These are phyloP conservation scores for Marchantia polymorpha DNA, from an alignment of 225 moss, liverwort and hornwort species.

Conservation along the genomic window DNA sequence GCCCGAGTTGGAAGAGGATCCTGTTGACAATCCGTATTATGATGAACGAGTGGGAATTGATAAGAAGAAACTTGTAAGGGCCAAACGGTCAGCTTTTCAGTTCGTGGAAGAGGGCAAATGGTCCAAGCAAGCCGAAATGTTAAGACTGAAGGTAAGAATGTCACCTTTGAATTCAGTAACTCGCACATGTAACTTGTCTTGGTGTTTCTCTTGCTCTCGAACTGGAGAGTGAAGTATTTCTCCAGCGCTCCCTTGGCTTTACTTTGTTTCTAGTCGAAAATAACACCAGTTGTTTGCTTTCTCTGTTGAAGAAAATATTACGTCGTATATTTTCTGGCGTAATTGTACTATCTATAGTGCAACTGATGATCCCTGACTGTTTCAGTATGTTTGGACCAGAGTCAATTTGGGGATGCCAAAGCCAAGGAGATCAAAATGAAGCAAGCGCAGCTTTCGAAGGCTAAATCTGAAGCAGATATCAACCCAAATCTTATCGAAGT, in stretches of 20 bases:
- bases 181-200: not conserved
- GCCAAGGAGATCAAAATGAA: slow-evolving; percentile 96
- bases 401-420: slow-evolving; percentile 97
- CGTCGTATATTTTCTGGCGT: not conserved
- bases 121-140: slow-evolving; percentile 96
- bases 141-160: slow-evolving; percentile 69
- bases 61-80: slow-evolving; percentile 82
- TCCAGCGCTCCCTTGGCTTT: not conserved
- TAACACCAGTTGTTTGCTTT: not conserved
- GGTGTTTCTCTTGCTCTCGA: not conserved
- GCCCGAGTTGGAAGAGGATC: slow-evolving; percentile 93
- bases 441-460: slow-evolving; percentile 89
- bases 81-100: slow-evolving; percentile 79
- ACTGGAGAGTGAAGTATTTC: not conserved
- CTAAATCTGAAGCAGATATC: slow-evolving; percentile 88
- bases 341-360: slow-evolving; percentile 13
- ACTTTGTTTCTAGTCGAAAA: not conserved
- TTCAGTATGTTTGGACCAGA: slow-evolving; percentile 59
- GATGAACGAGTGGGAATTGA: slow-evolving; percentile 79
- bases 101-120: slow-evolving; percentile 99
- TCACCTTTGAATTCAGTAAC: not conserved
- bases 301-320: not conserved
- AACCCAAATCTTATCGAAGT: slow-evolving; percentile 98
- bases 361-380: slow-evolving; percentile 54
- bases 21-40: slow-evolving; percentile 78